These are phyloP conservation scores for Chalara sp. DNA, from an alignment of 2,329 filamentous ascomycete genomes.

Conservation along the genomic window DNA sequence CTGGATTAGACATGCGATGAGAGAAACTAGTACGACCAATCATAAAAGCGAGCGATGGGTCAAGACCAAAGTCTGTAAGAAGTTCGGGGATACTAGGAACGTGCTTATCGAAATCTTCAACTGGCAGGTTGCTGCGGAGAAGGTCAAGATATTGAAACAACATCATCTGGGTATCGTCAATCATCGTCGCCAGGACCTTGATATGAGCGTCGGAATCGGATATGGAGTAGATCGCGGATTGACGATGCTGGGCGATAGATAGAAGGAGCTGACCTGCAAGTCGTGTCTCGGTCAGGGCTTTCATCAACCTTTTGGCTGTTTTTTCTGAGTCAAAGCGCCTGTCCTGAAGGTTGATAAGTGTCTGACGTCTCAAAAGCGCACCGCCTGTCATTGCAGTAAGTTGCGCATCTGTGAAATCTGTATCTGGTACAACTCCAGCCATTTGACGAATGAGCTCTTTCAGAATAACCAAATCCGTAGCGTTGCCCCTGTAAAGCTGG, in stretches of 20 bases:
- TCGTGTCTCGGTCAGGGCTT: slow-evolving; percentile 68
- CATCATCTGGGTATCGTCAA: slow-evolving; percentile 84
- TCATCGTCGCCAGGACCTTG: slow-evolving; percentile 80
- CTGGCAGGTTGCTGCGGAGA: slow-evolving; percentile 69
- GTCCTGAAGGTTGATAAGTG: slow-evolving; percentile 73
- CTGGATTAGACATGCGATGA: slow-evolving; percentile 44
- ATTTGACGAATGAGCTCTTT: slow-evolving; percentile 87
- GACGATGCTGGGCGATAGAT: slow-evolving; percentile 82
- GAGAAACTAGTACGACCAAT: slow-evolving; percentile 71
- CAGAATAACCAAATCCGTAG: slow-evolving; percentile 84
- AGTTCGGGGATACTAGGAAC: slow-evolving; percentile 71
- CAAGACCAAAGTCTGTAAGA: slow-evolving; percentile 72
- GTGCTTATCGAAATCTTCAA: slow-evolving; percentile 68
- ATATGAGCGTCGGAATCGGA: slow-evolving; percentile 70
- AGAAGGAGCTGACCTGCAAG: slow-evolving; percentile 81
- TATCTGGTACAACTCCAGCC: slow-evolving; percentile 84
- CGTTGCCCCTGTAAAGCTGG: slow-evolving; percentile 75
- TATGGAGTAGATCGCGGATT: slow-evolving; percentile 74
- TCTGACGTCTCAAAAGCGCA: slow-evolving; percentile 70
- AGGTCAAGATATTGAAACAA: slow-evolving; percentile 86
- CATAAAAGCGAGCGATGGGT: slow-evolving; percentile 76
- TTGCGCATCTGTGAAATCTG: slow-evolving; percentile 83
- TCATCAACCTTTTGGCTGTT: slow-evolving; percentile 74
- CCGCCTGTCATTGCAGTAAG: slow-evolving; percentile 85
- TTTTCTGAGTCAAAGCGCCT: slow-evolving; percentile 68